These are phyloP conservation scores for Paulownia fortunei DNA, from an alignment of 257 asterid species.

Conservation along the genomic window DNA sequence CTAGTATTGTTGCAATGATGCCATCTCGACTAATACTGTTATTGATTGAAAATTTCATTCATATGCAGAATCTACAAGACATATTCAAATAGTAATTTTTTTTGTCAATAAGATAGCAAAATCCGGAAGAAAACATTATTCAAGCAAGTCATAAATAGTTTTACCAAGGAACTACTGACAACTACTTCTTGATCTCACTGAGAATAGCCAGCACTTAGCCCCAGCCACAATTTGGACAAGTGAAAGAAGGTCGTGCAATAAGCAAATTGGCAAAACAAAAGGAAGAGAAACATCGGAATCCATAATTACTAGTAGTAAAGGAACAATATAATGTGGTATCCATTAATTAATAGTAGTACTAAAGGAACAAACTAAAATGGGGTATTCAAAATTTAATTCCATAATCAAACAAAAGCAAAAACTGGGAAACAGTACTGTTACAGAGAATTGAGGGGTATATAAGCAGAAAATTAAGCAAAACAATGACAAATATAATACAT, in stretches of 20 bases:
- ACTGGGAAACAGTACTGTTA: not conserved
- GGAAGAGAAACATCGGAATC: not conserved
- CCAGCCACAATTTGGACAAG: not conserved
- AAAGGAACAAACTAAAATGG: not conserved
- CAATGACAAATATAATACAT: not conserved
- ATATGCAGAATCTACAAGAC: not conserved
- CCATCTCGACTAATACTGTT: not conserved
- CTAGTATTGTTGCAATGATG: not conserved
- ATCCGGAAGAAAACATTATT: not conserved
- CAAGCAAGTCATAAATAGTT: not conserved
- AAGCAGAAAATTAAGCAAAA: not conserved
- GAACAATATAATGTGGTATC: not conserved
- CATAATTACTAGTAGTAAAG: not conserved
- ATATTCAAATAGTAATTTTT: not conserved
- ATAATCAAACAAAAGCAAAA: not conserved
- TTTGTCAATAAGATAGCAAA: not conserved
- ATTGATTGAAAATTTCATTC: not conserved
- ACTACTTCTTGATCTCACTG: conserved; percentile 1
- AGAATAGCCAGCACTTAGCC: not conserved
- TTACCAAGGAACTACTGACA: not conserved
- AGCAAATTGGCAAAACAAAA: not conserved
- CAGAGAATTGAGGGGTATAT: not conserved
- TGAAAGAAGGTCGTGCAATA: not conserved
- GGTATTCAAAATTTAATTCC: conserved; percentile 1
- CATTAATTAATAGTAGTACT: not conserved